Base-by-base conservation (phyloP, 345 rosid species). In the Corchorus capsularis region DNA sequence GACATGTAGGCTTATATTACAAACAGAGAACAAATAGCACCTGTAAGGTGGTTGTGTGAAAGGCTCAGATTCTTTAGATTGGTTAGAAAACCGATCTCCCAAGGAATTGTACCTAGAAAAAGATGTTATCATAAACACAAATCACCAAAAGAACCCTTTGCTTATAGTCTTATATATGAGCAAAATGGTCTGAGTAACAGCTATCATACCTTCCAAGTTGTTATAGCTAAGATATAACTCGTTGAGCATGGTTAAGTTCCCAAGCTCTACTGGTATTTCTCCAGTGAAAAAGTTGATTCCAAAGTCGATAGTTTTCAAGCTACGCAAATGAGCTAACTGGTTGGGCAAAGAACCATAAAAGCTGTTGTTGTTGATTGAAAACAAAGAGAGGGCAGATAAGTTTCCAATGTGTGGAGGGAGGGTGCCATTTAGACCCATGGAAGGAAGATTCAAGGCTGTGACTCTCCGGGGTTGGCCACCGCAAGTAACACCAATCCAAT, bases 401-500 rank as follows among this genome's bases (percentile, higher is more conserved):
- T 72, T 78, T 8, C 82, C 82, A 1, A 71, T 6, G 6, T 74
- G 69, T 4, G 80, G 69, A 22, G 85, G 78, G 11, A 82, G 11
- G 57, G 76, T 82, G 50, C 82, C 80, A 5, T 39, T 5, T 19
- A 72, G 73, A 72, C 16, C 63, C 78, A 79, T 54, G 60, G 14
- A 72, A 0, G 82, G 19, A 59, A 82, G 73, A 49, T 56, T 63
- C 63, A 82, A 56, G 45, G 75, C 75, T 43, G 50, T 39, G 50
- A 82, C 78, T 56, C 76, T 60, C 15, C 2, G 45, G 20, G 74
- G 52, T 8, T 13, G 45, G 43, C 19, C n/a, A n/a, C 54, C 61
- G 41, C 85, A 82, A 68, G 69, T 66, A 10, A 79, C 34, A 1
- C 82, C 85, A n/a, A 72, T 14, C 82, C 82, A 82, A 56, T 54